Evolutionary conservation across 2,329 filamentous ascomycete genomes (phyloP), one percentile per base, ranked within the genome.

Genomic region (Zymoseptoria brevis): DNA sequence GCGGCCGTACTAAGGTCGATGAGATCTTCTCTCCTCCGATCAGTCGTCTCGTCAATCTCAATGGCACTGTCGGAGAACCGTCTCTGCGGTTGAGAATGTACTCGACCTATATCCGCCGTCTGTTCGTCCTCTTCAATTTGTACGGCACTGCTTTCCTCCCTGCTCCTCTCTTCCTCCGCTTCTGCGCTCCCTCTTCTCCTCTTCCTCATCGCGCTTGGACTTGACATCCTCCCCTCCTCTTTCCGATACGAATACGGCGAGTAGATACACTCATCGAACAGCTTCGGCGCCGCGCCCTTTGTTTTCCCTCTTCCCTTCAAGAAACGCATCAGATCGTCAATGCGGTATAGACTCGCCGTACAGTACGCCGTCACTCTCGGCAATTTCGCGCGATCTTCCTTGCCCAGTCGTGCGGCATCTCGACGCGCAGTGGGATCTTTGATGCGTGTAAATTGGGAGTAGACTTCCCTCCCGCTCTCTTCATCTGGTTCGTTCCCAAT

Each of bases 221-320:
- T 76, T 30, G 21, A 35, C 21, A 45, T 24, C 41, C 55, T 35
- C 41, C 48, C 21, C 5, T 55, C 58, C 19, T 66, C 75, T 69
- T 74, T 72, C 51, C 62, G 80, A 73, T 96, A 96, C 69, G 85
- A 87, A 74, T 96, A 99, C 0, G 93, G 90, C 9, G 93, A 90
- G 75, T 99, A 99, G 67, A 99, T 90, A 74, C 94, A 99, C 75
- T 99, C 94, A 73, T 99, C 94, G 67, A 96, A 96, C 59, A 94
- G 77, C 75, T 96, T 97, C 1, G 94, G 93, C 61, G 86, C 88
- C 16, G 92, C 85, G 19, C 90, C 89, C 67, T 89, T 84, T 30
- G 84, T 83, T 74, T 89, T 90, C 52, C 84, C 83, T 60, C 89
- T 83, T 29, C 90, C 89, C 73, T 99, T 99, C 62, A 99, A 77